Base-by-base conservation (phyloP, 2,329 filamentous ascomycete species). In the Cladosporium sp. region DNA sequence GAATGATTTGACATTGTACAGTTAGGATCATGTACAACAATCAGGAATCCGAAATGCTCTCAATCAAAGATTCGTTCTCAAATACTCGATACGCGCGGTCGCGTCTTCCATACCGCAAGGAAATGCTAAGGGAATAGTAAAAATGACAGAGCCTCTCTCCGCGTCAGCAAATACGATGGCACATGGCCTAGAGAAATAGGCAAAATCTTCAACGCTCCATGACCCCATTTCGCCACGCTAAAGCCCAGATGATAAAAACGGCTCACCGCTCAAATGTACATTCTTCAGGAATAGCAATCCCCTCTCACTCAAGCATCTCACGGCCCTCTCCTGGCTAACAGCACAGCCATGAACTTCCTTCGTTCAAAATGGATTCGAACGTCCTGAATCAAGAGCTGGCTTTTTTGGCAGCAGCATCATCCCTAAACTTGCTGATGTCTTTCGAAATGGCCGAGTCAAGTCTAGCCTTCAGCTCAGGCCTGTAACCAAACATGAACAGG, bases 401-500 rank as follows among this genome's bases (percentile, higher is more conserved):
- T 13, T 57, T 61, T 60, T 68, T 74, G 64, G 77, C 77, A 53
- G 77, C 76, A 67, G 86, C 85, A 60, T 78, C 76, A 35, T 80
- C 77, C 66, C 78, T 85, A 71, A 91, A 87, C 74, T 91, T 94
- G 65, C 83, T 80, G 63, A 97, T 81, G 71, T 96, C 90, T 65
- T 83, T 78, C 69, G 86, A 75, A 3, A 97, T 90, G 36, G 83
- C 85, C 71, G 86, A 85, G 61, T 93, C 85, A 44, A 97, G 84
- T 51, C 93, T 85, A 60, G 83, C 81, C 76, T 93, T 91, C 65
- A 99, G 79, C 73, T 96, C 91, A 1, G 87, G 89, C 59, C 94
- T 84, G 75, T 97, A 99, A 49, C 94, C 94, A 51, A 95, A 83
- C 68, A 81, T 85, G 78, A 99, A 99, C 24, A 99, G 80, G 22